Evolutionary conservation across 257 asterid species (phyloP), one percentile per base, ranked within the genome.

Genomic region (Solanum okadae): DNA sequence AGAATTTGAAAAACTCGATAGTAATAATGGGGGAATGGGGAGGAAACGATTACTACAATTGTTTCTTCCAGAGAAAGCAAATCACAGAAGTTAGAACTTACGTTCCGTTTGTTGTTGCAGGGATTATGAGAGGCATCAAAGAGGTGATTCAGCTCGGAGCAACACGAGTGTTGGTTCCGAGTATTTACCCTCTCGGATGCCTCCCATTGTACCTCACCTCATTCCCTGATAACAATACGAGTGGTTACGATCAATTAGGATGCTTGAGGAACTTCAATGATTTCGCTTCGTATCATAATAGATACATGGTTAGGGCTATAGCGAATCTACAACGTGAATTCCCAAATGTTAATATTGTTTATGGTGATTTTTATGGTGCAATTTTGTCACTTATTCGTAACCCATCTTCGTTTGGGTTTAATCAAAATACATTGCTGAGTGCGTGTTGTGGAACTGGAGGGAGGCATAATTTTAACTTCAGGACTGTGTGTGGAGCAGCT

Each of bases 371-470:
- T 22, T 67, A 67, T 3, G 52, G 35, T 2, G 49, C 59, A 20
- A 33, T 84, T 61, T 25, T 63, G 14, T 35, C 33, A 10, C 49
- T 84, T 35, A 14, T 84, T 2, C 33, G 49, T 3, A 35, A 23
- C 23, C 33, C 87, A 0, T 12, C 49, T 14, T 35, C 35, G 2
- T 84, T 23, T 34, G 87, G 87, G 15, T 84, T 84, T 38, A 65
- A 84, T 22, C 52, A 63, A 31, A 38, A 31, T 10, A 84, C 49
- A 3, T 23, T 84, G 87, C 59, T 84, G 1, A 84, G 35, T 14
- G 77, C 77, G 1, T 84, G 87, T 35, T 84, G 87, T 33, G 87
- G 87, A 63, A 84, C 77, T 15, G 87, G 87, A 63, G 87, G 87
- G 25, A 13, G 35, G 10, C 10, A 84, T n/a, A 84, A 35, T 35